These are phyloP conservation scores for Colletotrichum sidae DNA, from an alignment of 2,329 filamentous ascomycete species.

Conservation along the genomic window DNA sequence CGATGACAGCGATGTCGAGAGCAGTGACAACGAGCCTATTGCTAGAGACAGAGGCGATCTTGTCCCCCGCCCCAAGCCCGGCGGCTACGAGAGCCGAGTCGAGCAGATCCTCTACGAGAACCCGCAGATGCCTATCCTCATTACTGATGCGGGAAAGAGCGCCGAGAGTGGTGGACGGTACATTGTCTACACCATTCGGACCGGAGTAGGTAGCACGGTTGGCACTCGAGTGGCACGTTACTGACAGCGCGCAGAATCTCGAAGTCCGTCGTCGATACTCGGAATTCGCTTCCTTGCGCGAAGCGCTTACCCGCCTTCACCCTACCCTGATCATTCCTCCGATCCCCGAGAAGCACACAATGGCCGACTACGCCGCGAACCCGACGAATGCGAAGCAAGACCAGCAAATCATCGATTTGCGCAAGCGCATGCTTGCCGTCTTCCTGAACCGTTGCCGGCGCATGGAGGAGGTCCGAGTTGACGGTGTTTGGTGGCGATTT, in stretches of 20 bases:
- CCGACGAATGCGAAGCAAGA: conserved; percentile 99
- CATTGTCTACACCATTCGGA: conserved; percentile 97
- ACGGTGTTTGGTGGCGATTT: conserved; percentile 98
- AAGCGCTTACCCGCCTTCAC: conserved; percentile 90
- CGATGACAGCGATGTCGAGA: conserved; percentile 56
- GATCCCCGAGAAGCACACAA: conserved; percentile 98
- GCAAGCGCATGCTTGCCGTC: conserved; percentile 96
- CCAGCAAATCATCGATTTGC: conserved; percentile 93
- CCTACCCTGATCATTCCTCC: conserved; percentile 96
- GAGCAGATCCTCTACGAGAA: conserved; percentile 98
- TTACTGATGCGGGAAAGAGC: conserved; percentile 96
- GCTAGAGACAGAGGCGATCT: conserved; percentile 51
- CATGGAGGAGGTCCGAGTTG: conserved; percentile 91
- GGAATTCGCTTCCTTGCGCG: conserved; percentile 91
- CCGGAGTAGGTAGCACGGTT: conserved; percentile 72
- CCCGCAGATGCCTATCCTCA: conserved; percentile 87
- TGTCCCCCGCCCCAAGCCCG: conserved; percentile 76
- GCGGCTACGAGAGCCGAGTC: conserved; percentile 92
- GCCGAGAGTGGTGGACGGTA: conserved; percentile 90
- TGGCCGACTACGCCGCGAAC: conserved; percentile 98
- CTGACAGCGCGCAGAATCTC: conserved; percentile 73
- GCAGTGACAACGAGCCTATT: conserved; percentile 60
- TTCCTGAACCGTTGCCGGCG: conserved; percentile 93
- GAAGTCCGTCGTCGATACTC: conserved; percentile 96
- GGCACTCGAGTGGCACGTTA: conserved; percentile 4